Evolutionary conservation across 148 eudicot species (phyloP).

Genomic region (Oxyria digyna): DNA sequence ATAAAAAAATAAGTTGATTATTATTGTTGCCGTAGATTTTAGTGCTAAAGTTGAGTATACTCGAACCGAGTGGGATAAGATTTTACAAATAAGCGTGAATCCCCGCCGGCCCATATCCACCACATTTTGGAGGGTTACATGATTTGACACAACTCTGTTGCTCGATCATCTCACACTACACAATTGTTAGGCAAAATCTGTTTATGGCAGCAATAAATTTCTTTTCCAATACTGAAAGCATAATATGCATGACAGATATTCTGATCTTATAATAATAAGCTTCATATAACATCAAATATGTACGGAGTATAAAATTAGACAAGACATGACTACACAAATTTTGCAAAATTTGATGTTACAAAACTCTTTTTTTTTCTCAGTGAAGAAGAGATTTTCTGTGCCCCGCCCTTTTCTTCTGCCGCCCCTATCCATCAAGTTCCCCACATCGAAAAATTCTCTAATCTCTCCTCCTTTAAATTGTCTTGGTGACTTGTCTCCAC

Average conservation of each 20-base stretch:
- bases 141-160: slow-evolving; percentile 5
- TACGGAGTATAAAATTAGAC: background rate
- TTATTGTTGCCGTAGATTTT: background rate
- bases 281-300: background rate
- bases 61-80: background rate
- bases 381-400: background rate
- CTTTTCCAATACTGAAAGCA: background rate
- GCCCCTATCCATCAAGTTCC: slow-evolving; percentile 1
- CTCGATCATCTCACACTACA: background rate
- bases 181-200: slow-evolving; percentile 2
- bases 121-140: slow-evolving; percentile 6
- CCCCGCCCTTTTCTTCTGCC: background rate
- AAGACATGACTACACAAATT: background rate
- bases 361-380: background rate
- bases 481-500: background rate
- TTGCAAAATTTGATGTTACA: slow-evolving; percentile 1
- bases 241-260: background rate
- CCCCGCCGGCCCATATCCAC: background rate
- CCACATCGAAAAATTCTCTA: background rate
- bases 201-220: background rate
- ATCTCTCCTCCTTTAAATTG: background rate
- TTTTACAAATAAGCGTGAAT: background rate
- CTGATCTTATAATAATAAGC: background rate
- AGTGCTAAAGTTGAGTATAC: background rate
- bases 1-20: too few species aligned